Evolutionary conservation across 1,284 basidiomycete species (phyloP).

Genomic region (Fistulina hepatica): DNA sequence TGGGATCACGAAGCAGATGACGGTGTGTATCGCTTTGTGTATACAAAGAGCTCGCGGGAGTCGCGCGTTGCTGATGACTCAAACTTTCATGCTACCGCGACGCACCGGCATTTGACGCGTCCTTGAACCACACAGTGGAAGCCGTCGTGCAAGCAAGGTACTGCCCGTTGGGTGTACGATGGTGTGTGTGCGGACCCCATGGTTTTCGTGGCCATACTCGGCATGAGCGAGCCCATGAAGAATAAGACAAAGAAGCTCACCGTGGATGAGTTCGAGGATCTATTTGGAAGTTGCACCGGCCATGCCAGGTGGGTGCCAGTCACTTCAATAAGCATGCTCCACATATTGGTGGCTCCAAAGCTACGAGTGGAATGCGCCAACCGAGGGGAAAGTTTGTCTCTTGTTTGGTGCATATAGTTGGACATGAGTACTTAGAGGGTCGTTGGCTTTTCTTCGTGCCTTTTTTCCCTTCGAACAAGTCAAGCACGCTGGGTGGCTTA

Average conservation of each 20-base stretch:
- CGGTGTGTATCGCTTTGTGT: constrained; percentile 21
- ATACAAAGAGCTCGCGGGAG: constrained; percentile 1
- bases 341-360: constrained; percentile 4
- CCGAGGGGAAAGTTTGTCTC: too few species aligned
- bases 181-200: constrained; percentile 41
- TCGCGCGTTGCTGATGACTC: constrained; percentile 6
- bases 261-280: constrained; percentile 31
- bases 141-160: constrained; percentile 37
- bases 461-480: background rate
- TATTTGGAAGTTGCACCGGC: too few species aligned
- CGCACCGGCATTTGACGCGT: constrained; percentile 2
- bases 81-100: too few species aligned
- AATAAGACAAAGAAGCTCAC: constrained; percentile 45
- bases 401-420: constrained; percentile 17
- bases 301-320: constrained; percentile 17
- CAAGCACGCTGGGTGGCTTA: background rate
- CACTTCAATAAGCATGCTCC: constrained; percentile 21
- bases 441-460: background rate
- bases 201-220: constrained; percentile 40
- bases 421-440: background rate
- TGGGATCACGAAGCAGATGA: constrained; percentile 47
- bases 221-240: constrained; percentile 34
- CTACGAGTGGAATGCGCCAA: constrained; percentile 8
- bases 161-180: constrained; percentile 42
- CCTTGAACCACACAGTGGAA: constrained; percentile 31